Percentiles rank a stretch among this genome's conserved stretches.
Evolutionary conservation across 2,329 filamentous ascomycete species (phyloP).

Genomic region (Colletotrichum sp.): DNA sequence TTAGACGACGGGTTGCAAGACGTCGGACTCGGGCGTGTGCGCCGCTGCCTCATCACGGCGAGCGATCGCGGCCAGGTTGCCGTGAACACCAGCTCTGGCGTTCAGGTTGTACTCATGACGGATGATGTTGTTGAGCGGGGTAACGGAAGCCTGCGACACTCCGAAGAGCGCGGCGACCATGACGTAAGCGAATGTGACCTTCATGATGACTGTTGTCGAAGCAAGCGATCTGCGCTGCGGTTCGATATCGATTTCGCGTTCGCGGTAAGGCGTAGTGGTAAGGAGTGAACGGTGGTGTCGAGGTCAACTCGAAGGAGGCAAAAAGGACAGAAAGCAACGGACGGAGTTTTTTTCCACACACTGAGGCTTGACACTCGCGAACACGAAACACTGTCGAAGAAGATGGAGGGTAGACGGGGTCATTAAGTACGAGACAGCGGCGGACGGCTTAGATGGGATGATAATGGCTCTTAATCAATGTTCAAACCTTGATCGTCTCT

Average conservation of each 20-base stretch:
- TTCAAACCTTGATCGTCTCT: conserved; percentile 16
- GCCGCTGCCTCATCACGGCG: not conserved
- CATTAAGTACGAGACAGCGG: not conserved
- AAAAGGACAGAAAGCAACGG: not conserved
- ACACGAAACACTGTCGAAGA: not conserved
- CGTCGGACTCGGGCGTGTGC: not conserved
- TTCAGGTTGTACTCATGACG: conserved; percentile 19
- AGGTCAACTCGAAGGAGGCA: not conserved
- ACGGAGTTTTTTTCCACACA: not conserved
- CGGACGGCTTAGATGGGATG: not conserved
- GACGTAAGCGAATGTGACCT: conserved; percentile 5
- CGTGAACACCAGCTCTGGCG: conserved; percentile 14
- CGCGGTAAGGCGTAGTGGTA: not conserved
- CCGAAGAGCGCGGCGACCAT: conserved; percentile 9
- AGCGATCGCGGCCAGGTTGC: not conserved
- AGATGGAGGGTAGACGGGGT: not conserved
- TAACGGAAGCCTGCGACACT: conserved; percentile 8
- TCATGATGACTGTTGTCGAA: not conserved
- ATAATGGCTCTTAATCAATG: not conserved
- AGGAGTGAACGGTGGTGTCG: not conserved
- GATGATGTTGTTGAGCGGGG: conserved; percentile 18
- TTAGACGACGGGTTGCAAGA: conserved; percentile 1
- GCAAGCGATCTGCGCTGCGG: not conserved
- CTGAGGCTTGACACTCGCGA: not conserved
- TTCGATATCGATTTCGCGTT: not conserved